phyloP scores from a whole-genome alignment of 129 eudicot species.

The Deinandra increscens region DNA sequence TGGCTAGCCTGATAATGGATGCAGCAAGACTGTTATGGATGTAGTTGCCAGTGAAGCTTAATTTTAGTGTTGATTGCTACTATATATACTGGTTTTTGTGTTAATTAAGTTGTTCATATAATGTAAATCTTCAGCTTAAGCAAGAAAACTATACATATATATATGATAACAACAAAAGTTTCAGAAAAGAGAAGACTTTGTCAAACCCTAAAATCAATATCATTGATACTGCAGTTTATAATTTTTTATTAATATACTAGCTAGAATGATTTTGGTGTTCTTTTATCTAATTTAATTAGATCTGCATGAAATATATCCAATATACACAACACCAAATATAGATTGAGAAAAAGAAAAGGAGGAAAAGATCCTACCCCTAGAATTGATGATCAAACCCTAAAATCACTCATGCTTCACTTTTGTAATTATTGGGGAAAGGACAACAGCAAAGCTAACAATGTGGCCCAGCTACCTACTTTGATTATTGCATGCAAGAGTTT shows the following conservation, averaged over 20 bases:
- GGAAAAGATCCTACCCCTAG: constrained; percentile 10
- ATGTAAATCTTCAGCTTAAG: constrained; percentile 15
- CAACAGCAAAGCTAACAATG: not conserved
- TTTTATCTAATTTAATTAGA: not conserved
- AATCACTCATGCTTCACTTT: constrained; percentile 1
- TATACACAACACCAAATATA: not conserved
- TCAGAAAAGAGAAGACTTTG: not conserved
- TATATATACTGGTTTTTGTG: constrained; percentile 4
- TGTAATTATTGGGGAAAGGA: not conserved
- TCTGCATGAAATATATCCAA: not conserved
- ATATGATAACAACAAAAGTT: not conserved
- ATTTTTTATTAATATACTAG: not conserved
- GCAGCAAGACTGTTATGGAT: not conserved
- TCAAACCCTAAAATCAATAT: constrained; percentile 5
- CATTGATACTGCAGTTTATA: not conserved
- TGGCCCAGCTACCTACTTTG: not conserved
- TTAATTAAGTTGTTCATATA: not conserved
- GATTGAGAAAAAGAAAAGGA: not conserved
- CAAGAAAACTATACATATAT: not conserved
- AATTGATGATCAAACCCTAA: constrained; percentile 30
- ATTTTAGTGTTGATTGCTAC: not conserved
- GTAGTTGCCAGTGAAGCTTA: constrained; percentile 6
- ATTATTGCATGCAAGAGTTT: not conserved
- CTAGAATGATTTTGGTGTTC: not conserved
- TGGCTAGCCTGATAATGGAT: not conserved